Base-by-base conservation (phyloP, 2,329 filamentous ascomycete genomes). In the Diaporthe ampelina region DNA sequence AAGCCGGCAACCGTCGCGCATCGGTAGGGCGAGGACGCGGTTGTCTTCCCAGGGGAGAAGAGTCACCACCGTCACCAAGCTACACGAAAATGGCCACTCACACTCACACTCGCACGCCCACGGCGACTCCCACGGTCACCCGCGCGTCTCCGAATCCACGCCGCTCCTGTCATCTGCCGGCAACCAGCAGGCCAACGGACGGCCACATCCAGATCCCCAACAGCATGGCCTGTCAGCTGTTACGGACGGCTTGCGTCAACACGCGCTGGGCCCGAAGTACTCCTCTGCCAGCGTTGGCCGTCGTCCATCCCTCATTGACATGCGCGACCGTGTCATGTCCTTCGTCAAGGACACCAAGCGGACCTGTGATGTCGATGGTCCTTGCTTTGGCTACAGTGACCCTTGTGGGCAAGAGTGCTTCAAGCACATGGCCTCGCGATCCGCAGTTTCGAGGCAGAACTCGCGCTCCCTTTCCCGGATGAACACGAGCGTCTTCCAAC, bases 361-460 rank as follows among this genome's bases (percentile, higher is more conserved):
- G 45, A 89, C 91, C 78, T 93, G 91, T 77, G 90, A 92, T 75
- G 88, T 90, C 77, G 81, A 82, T 24, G 91, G 90, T 0, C 88
- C 89, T 1, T 93, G 91, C 79, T 92, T 86, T 77, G 91, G 91
- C 73, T 93, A 91, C 79, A 86, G 90, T 1, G 91, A 93, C 77
- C 91, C 90, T 0, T 93, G 91, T 76, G 91, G 90, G 1, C 90
- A 92, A 79, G 90, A 91, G 79, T 92, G 91, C 81, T 91, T 90
- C 81, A 92, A 91, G 77, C 89, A 91, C 75, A 56, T 91, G 4
- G 83, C 79, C 77, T 83, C 80, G 40, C 85, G 87, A 29, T 76
- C 83, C 29, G 78, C 80, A 4, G 77, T 81, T 37, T 76, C 80
- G 40, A 79, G 83, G 5, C 83, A 85, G 10, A 81, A 82, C 26